Evolutionary conservation across 495 filamentous ascomycete species (phyloP).

Genomic region (Aspergillus incahuasiensis): DNA sequence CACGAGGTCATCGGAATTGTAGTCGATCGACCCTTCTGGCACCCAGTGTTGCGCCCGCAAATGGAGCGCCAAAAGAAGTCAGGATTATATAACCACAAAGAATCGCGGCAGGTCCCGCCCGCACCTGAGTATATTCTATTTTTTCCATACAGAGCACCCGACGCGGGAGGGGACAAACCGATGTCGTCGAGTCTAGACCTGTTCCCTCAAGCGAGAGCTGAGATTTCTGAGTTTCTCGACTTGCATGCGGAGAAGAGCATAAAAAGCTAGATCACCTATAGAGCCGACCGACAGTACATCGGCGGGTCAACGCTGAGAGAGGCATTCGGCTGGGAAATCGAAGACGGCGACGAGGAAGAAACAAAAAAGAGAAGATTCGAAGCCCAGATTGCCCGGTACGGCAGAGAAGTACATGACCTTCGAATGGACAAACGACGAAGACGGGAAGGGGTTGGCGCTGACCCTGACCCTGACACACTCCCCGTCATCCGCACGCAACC

Average conservation of each 20-base stretch:
- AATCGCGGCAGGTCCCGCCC: conserved; percentile 50
- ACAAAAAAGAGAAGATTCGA: conserved; percentile 44
- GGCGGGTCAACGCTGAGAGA: conserved; percentile 48
- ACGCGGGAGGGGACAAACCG: conserved; percentile 46
- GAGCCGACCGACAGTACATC: conserved; percentile 37
- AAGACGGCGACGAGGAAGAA: conserved; percentile 40
- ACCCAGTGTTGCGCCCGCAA: conserved; percentile 50
- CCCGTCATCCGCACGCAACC: conserved; percentile 47
- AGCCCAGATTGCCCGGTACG: conserved; percentile 45
- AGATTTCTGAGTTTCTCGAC: conserved; percentile 46
- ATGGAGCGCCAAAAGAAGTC: conserved; percentile 47
- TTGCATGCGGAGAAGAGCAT: conserved; percentile 44
- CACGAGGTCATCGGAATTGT: conserved; percentile 56
- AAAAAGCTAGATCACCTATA: conserved; percentile 42
- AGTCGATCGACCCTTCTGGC: conserved; percentile 46
- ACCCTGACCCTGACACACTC: conserved; percentile 42
- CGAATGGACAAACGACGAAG: conserved; percentile 41
- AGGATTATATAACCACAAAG: conserved; percentile 53
- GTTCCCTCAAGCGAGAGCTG: conserved; percentile 42
- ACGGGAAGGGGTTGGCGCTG: conserved; percentile 8
- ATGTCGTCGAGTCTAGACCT: conserved; percentile 49
- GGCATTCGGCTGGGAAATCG: conserved; percentile 48
- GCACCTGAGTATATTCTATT: conserved; percentile 51
- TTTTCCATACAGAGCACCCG: conserved; percentile 37
- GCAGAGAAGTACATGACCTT: conserved; percentile 36